Percentiles rank a stretch among this genome's conserved stretches.
These are phyloP conservation scores for Claviceps sorghi DNA, from an alignment of 2,329 filamentous ascomycete species.

Conservation along the genomic window DNA sequence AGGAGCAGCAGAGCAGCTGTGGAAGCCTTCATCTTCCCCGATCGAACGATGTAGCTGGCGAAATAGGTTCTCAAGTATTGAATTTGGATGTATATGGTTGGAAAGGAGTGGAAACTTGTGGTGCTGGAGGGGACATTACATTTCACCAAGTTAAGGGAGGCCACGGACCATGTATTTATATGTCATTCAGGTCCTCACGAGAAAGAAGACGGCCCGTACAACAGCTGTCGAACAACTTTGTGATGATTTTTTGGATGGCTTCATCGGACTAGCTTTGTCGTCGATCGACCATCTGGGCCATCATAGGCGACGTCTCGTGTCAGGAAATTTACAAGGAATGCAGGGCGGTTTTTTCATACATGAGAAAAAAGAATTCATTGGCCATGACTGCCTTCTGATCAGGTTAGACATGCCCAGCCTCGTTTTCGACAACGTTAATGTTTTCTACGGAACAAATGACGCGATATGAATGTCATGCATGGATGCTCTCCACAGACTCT, in stretches of 20 bases:
- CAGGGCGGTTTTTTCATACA: not conserved
- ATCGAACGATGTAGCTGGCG: not conserved
- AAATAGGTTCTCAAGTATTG: not conserved
- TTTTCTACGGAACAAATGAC: not conserved
- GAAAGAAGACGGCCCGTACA: not conserved
- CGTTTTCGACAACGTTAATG: not conserved
- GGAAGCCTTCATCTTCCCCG: slow-evolving; percentile 1
- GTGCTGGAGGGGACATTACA: not conserved
- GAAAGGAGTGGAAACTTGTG: not conserved
- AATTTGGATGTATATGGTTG: not conserved
- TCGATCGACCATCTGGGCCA: not conserved
- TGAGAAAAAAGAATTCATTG: not conserved
- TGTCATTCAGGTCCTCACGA: not conserved
- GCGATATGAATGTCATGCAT: not conserved
- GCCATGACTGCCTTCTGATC: not conserved
- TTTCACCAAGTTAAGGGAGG: not conserved
- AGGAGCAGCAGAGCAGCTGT: slow-evolving; percentile 1
- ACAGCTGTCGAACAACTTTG: not conserved
- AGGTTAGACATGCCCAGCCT: not conserved
- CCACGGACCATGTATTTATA: not conserved
- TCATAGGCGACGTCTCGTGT: not conserved
- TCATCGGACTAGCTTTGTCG: not conserved
- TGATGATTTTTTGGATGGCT: not conserved
- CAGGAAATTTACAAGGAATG: not conserved
- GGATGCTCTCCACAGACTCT: not conserved